A percentile compares a stretch with the other conserved stretches of the same genome.
Conservation (phyloP, 2,329 filamentous ascomycete species). For the Trichoderma semiorbis region DNA sequence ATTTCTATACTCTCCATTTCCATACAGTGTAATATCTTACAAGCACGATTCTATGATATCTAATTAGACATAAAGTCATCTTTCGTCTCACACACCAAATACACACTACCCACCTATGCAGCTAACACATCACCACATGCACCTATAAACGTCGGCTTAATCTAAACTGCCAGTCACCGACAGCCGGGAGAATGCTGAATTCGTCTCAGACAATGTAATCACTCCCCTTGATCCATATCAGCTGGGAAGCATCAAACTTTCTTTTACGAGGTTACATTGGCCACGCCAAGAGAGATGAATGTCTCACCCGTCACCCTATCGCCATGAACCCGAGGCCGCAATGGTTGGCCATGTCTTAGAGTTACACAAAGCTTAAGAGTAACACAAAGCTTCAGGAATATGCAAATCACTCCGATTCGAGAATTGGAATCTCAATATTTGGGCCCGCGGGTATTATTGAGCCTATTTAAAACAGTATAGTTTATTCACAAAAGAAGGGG, state of each 20-base stretch:
- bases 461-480: slow-evolving; percentile 18
- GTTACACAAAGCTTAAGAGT: not conserved
- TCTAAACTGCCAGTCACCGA: not conserved
- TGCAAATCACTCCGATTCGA: not conserved
- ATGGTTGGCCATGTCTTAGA: not conserved
- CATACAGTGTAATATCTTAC: not conserved
- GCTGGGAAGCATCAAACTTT: not conserved
- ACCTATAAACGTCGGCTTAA: not conserved
- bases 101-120: not conserved
- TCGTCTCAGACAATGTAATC: not conserved
- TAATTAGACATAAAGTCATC: not conserved
- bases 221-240: not conserved
- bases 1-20: not conserved
- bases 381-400: not conserved
- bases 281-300: not conserved
- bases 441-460: slow-evolving; percentile 12
- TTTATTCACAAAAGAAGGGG: slow-evolving; percentile 17
- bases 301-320: not conserved
- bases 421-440: not conserved
- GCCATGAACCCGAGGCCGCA: not conserved
- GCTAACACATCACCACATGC: not conserved
- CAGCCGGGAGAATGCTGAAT: not conserved
- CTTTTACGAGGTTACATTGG: not conserved
- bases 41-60: not conserved
- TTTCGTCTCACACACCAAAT: not conserved